A percentile compares a stretch with the other conserved stretches of the same genome.
phyloP scores from a whole-genome alignment of 345 rosid species.

The Linum usitatissimum region DNA sequence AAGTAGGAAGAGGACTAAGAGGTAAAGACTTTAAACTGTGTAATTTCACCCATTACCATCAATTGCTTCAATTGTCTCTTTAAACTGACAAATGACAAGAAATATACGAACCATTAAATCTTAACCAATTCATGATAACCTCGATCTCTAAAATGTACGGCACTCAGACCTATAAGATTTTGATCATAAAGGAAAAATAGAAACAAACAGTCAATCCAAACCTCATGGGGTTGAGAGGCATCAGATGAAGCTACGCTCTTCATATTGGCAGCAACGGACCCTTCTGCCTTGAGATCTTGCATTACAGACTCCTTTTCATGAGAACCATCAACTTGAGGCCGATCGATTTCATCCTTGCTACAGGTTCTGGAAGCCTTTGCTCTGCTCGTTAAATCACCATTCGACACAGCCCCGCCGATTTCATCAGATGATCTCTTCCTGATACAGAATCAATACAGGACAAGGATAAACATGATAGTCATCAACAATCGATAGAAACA shows the following conservation, averaged over 20 bases:
- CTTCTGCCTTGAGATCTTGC: conserved; percentile 18
- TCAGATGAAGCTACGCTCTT: conserved; percentile 20
- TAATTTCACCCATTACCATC: background rate
- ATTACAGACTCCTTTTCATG: conserved; percentile 24
- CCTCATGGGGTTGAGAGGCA: conserved; percentile 26
- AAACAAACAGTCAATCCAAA: background rate
- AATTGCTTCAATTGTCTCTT: background rate
- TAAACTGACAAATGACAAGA: background rate
- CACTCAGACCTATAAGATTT: background rate
- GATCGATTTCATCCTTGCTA: conserved; percentile 21
- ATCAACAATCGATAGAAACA: conserved; percentile 1
- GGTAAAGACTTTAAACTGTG: background rate
- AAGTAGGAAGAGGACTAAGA: too few relatives aligned
- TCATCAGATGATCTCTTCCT: conserved; percentile 46
- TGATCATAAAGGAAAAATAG: background rate
- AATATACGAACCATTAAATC: background rate
- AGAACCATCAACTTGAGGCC: conserved; percentile 18
- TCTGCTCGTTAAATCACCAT: conserved; percentile 37
- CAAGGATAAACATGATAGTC: conserved; percentile 9
- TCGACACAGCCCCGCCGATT: conserved; percentile 21
- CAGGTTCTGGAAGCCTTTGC: conserved; percentile 23
- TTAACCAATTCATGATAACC: background rate
- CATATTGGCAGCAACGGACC: conserved; percentile 22
- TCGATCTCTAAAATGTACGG: background rate
- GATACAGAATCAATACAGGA: conserved; percentile 8